Evolutionary conservation across 2,329 filamentous ascomycete genomes (phyloP).

Genomic region (Trichoderma guizhouense): DNA sequence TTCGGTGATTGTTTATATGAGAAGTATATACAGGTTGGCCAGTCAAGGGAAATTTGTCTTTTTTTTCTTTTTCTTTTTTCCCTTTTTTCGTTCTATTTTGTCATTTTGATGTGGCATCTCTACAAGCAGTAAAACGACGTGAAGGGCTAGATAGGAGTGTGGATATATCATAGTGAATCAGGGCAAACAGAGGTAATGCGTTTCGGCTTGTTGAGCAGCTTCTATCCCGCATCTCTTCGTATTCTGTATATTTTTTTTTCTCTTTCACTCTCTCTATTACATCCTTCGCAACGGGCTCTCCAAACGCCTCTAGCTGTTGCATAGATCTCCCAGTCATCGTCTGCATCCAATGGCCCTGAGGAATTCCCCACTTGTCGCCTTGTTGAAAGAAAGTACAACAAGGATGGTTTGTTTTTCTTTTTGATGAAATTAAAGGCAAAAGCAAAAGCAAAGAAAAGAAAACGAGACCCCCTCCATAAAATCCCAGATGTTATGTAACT

Average conservation of each 20-base stretch:
- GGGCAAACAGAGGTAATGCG: background rate
- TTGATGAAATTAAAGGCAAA: background rate
- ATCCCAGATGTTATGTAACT: background rate
- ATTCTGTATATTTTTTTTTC: background rate
- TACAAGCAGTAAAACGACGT: background rate
- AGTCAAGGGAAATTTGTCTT: background rate
- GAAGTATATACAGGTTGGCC: background rate
- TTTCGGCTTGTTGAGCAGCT: background rate
- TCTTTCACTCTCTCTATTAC: background rate
- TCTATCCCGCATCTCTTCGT: background rate
- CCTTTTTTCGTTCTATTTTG: background rate
- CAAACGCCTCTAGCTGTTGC: slow-evolving; percentile 13
- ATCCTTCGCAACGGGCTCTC: background rate
- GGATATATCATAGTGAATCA: background rate
- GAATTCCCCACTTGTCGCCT: background rate
- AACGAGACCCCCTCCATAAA: background rate
- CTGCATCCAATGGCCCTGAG: background rate
- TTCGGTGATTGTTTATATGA: slow-evolving; percentile 52
- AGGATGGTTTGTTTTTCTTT: background rate
- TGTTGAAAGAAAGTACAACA: background rate
- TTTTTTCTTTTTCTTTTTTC: background rate
- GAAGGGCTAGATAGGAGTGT: background rate
- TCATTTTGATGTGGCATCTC: background rate
- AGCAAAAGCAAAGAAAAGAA: background rate
- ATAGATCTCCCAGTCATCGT: background rate